Evolutionary conservation across 176 grass and related monocot species (phyloP).

Genomic region (Rhynchospora tenuis): DNA sequence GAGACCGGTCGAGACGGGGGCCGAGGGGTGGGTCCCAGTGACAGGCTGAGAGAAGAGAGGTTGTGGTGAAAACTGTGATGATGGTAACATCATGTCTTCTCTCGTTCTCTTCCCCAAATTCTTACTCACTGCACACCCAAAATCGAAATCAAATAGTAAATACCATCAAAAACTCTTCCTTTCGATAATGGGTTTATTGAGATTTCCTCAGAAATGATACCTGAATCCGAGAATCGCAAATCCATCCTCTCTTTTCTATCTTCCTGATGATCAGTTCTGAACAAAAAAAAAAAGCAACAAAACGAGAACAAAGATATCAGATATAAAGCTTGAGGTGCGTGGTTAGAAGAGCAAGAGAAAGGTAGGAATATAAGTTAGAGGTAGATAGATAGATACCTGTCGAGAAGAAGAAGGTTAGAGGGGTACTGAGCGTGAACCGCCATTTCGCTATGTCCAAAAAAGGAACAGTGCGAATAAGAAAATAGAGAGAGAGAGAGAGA

Average conservation of each 20-base stretch:
- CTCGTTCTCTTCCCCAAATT: slow-evolving; percentile 22
- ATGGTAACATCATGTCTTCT: background rate
- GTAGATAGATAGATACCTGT: slow-evolving; percentile 18
- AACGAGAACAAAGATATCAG: background rate
- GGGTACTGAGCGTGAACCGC: slow-evolving; percentile 25
- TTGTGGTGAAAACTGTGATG: slow-evolving; percentile 5
- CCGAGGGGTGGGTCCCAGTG: background rate
- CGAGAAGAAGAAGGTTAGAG: slow-evolving; percentile 23
- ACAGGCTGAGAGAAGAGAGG: background rate
- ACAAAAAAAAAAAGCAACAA: background rate
- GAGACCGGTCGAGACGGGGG: slow-evolving; percentile 72
- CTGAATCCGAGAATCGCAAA: slow-evolving; percentile 14
- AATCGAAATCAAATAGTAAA: background rate
- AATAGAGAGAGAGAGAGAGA: background rate
- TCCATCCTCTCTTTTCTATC: slow-evolving; percentile 14
- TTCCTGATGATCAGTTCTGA: slow-evolving; percentile 20
- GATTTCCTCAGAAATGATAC: background rate
- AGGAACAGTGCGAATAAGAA: background rate
- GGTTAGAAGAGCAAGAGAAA: no score
- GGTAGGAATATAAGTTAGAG: background rate
- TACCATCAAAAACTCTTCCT: background rate
- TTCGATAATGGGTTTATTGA: background rate
- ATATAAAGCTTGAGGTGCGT: background rate
- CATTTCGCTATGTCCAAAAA: slow-evolving; percentile 6
- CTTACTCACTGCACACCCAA: background rate